Percentiles rank a stretch among this genome's conserved stretches.
These are phyloP conservation scores for Vicia villosa DNA, from an alignment of 306 rosid species.

Conservation along the genomic window DNA sequence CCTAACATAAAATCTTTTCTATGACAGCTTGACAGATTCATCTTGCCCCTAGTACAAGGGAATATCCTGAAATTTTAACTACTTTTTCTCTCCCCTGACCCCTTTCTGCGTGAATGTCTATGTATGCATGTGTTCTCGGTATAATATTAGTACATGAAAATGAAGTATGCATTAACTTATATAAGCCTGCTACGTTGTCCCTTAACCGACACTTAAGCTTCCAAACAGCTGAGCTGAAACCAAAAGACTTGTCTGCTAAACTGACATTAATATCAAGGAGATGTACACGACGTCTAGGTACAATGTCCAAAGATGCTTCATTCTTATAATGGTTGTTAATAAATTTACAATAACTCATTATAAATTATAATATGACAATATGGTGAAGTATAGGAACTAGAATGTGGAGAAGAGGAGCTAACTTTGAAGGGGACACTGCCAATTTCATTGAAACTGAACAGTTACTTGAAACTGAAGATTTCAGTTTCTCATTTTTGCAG, in stretches of 20 bases:
- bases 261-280: conserved; percentile 78
- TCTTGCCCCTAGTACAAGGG: conserved; percentile 83
- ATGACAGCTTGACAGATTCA: conserved; percentile 85
- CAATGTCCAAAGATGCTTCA: conserved; percentile 29
- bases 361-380: conserved; percentile 32
- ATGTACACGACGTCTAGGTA: conserved; percentile 94
- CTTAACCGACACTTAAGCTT: conserved; percentile 76
- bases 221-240: conserved; percentile 64
- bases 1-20: conserved; percentile 34
- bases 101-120: conserved; percentile 4
- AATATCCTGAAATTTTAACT: conserved; percentile 73
- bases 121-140: background rate
- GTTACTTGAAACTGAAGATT: conserved; percentile 67
- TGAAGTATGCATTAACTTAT: too few species aligned
- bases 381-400: conserved; percentile 81
- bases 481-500: conserved; percentile 74
- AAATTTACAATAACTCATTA: conserved; percentile 18
- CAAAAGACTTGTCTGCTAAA: conserved; percentile 53
- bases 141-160: too few species aligned
- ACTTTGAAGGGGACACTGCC: conserved; percentile 90
- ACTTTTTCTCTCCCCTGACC: conserved; percentile 18
- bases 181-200: conserved; percentile 38
- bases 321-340: conserved; percentile 7
- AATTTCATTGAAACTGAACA: conserved; percentile 96
- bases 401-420: conserved; percentile 99